Evolutionary conservation across 23 red algal species (phyloP).

Genomic region (Gracilariopsis chorda): DNA sequence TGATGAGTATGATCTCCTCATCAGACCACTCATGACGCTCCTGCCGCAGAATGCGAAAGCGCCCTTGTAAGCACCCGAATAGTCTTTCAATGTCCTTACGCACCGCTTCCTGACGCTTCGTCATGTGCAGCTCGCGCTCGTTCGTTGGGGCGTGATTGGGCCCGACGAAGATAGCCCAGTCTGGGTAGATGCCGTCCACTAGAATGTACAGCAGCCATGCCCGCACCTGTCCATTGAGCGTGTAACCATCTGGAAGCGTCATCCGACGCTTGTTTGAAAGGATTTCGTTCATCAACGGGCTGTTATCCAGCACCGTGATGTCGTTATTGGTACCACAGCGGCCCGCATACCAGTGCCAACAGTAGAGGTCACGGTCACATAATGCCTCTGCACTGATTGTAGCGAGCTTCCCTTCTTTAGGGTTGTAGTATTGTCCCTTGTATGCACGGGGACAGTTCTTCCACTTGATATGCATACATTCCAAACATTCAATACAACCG

Average conservation of each 20-base stretch:
- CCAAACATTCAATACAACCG: constrained; percentile 2
- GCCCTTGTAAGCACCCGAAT: constrained; percentile 8
- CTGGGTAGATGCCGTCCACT: constrained; percentile 19
- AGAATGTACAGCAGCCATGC: constrained; percentile 1
- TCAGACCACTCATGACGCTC: not conserved
- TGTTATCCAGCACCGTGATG: constrained; percentile 9
- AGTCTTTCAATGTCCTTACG: constrained; percentile 40
- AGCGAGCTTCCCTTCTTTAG: constrained; percentile 18
- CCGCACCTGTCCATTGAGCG: not conserved
- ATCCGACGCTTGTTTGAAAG: not conserved
- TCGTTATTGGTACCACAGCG: constrained; percentile 37
- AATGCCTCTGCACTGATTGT: constrained; percentile 6
- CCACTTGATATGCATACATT: constrained; percentile 13
- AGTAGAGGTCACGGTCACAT: not conserved
- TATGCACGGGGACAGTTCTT: constrained; percentile 50
- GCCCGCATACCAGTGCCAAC: constrained; percentile 45
- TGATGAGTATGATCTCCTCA: not conserved
- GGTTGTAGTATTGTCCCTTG: no score
- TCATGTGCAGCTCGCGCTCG: not conserved
- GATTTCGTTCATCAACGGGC: constrained; percentile 29
- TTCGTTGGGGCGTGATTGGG: not conserved
- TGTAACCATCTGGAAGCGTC: not conserved
- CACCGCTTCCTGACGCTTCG: not conserved
- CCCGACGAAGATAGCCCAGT: constrained; percentile 1
- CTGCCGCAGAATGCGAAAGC: constrained; percentile 3